phyloP scores from a whole-genome alignment of 169 alveolate genomes.

The Plasmodium malariae region DNA sequence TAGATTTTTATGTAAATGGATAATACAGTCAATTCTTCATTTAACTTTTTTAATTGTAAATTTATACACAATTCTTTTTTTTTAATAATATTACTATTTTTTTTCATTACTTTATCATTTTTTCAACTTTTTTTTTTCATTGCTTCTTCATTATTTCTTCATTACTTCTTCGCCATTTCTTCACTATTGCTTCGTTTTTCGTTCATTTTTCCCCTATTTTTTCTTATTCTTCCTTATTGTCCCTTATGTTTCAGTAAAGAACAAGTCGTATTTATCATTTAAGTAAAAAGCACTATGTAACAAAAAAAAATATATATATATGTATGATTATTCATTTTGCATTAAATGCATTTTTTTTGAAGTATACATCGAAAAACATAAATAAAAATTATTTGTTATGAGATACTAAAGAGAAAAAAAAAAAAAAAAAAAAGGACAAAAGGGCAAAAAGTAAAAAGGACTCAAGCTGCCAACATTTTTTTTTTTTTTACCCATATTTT shows the following conservation, averaged over 20 bases:
- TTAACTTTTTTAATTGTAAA: no score
- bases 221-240: background rate
- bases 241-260: constrained; percentile 5
- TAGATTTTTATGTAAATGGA: background rate
- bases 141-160: no score
- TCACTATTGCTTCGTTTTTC: background rate
- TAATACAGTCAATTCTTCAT: background rate
- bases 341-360: constrained; percentile 33
- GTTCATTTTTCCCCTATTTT: background rate
- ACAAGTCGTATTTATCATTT: background rate
- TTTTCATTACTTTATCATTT: background rate
- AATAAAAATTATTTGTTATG: constrained; percentile 23
- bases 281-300: constrained; percentile 15
- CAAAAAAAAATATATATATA: constrained; percentile 15
- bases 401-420: constrained; percentile 9
- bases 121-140: background rate
- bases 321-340: constrained; percentile 15
- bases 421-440: constrained; percentile 15
- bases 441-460: no score
- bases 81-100: no score
- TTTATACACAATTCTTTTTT: no score
- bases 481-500: background rate
- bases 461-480: no score
- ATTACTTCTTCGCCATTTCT: background rate
- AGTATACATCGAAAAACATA: constrained; percentile 13